Conservation (phyloP, 495 filamentous ascomycete genomes). For the Copromyces sp. region DNA sequence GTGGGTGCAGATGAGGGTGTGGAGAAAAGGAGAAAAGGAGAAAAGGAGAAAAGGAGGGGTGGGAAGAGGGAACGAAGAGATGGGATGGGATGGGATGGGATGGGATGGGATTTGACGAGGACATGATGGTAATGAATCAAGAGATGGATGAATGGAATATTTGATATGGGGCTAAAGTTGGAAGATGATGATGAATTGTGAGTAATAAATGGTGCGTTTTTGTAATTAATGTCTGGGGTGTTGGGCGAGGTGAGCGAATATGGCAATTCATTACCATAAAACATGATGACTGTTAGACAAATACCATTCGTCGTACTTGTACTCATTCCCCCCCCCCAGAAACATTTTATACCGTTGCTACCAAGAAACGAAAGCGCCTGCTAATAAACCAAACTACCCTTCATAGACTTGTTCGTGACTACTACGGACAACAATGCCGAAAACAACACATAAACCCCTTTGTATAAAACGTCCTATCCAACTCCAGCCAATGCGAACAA, state of each 20-base stretch:
- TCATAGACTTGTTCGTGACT: background rate
- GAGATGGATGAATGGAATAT: background rate
- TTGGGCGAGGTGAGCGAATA: background rate
- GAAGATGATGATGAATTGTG: background rate
- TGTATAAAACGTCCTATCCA: constrained; percentile 16
- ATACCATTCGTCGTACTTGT: background rate
- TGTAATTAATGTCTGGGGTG: background rate
- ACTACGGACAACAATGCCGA: constrained; percentile 6
- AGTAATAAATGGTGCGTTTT: background rate
- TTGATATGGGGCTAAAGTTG: background rate
- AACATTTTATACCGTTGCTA: too few species aligned
- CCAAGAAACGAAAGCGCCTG: constrained; percentile 9
- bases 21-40: background rate
- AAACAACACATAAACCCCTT: constrained; percentile 19
- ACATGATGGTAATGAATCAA: too few species aligned
- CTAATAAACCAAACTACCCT: background rate
- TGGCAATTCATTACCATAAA: background rate
- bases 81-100: background rate
- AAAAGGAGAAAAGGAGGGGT: background rate
- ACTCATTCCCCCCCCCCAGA: too few species aligned
- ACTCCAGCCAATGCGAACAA: constrained; percentile 15
- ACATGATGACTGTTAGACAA: background rate
- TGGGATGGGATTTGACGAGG: too few species aligned
- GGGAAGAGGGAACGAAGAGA: background rate
- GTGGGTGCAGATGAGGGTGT: background rate